phyloP scores from a whole-genome alignment of 192 early-diverging fungal species.

The Geranomyces michiganensis region DNA sequence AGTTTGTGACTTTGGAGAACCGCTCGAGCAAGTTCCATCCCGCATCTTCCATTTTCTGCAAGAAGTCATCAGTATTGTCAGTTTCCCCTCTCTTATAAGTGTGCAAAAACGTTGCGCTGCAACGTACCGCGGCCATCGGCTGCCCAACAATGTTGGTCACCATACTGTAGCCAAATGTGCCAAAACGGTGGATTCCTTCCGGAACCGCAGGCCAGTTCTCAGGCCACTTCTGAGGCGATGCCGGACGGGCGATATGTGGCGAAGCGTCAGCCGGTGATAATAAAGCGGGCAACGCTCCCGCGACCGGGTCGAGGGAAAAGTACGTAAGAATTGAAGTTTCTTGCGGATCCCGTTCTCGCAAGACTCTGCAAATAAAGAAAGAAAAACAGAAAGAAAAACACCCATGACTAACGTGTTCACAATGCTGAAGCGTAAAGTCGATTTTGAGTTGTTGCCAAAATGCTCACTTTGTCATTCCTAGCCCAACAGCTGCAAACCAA shows the following conservation, averaged over 20 bases:
- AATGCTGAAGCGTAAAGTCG: background rate
- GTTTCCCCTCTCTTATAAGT: too few species aligned
- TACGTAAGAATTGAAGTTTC: slow-evolving; percentile 1
- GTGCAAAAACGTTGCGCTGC: too few species aligned
- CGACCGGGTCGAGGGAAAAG: slow-evolving; percentile 11
- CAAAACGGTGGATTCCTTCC: slow-evolving; percentile 46
- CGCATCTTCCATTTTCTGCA: slow-evolving; percentile 49
- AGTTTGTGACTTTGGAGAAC: slow-evolving; percentile 52
- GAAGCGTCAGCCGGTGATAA: background rate
- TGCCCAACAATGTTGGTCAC: slow-evolving; percentile 40
- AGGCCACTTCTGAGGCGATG: slow-evolving; percentile 30
- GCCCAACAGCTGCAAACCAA: slow-evolving; percentile 37
- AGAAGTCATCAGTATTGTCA: background rate
- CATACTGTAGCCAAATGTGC: slow-evolving; percentile 43
- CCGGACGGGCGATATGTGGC: background rate
- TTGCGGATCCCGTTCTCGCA: background rate
- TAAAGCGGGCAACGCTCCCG: background rate
- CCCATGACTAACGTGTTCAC: background rate
- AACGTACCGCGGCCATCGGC: slow-evolving; percentile 36
- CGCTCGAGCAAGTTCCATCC: slow-evolving; percentile 53
- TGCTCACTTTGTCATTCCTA: slow-evolving; percentile 24
- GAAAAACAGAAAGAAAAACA: too few species aligned
- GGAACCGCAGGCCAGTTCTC: slow-evolving; percentile 33
- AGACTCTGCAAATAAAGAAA: background rate
- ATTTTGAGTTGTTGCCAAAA: background rate